Percentiles rank a stretch among this genome's conserved stretches.
Conservation (phyloP, 257 asterid genomes). For the Schizonepeta tenuifolia region DNA sequence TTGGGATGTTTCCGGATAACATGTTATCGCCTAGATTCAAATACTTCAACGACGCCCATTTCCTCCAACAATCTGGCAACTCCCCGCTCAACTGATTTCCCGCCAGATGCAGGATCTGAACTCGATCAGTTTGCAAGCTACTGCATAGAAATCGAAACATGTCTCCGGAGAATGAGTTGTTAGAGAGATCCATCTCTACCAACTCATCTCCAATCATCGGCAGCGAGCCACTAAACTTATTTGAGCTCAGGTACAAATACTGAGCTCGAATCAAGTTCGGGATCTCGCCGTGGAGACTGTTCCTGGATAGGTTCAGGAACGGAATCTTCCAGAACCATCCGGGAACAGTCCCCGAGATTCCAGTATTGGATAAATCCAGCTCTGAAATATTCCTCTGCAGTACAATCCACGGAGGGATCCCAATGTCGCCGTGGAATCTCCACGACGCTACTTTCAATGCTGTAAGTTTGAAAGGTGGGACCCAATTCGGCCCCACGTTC, state of each 20-base stretch:
- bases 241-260: slow-evolving; percentile 27
- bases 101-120: slow-evolving; percentile 30
- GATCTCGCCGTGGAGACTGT: slow-evolving; percentile 8
- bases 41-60: not conserved
- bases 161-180: slow-evolving; percentile 33
- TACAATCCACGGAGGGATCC: slow-evolving; percentile 35
- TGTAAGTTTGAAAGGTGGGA: not conserved
- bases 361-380: slow-evolving; percentile 29
- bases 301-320: slow-evolving; percentile 18
- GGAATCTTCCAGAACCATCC: slow-evolving; percentile 41
- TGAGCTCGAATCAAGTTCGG: not conserved
- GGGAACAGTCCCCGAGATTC: slow-evolving; percentile 33
- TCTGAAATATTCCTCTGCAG: not conserved
- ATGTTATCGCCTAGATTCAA: slow-evolving; percentile 37
- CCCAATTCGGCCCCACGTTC: slow-evolving; percentile 33
- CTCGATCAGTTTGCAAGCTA: not conserved
- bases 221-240: slow-evolving; percentile 38
- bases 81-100: slow-evolving; percentile 34
- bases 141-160: slow-evolving; percentile 31
- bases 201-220: slow-evolving; percentile 19
- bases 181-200: slow-evolving; percentile 36
- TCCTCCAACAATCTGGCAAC: slow-evolving; percentile 44
- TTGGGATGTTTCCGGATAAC: slow-evolving; percentile 39
- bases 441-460: not conserved
- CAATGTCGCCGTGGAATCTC: slow-evolving; percentile 31